Evolutionary conservation across 1,139 yeast genomes (phyloP), one percentile per base, ranked within the genome.

Genomic region (Suhomyces kunorum): DNA sequence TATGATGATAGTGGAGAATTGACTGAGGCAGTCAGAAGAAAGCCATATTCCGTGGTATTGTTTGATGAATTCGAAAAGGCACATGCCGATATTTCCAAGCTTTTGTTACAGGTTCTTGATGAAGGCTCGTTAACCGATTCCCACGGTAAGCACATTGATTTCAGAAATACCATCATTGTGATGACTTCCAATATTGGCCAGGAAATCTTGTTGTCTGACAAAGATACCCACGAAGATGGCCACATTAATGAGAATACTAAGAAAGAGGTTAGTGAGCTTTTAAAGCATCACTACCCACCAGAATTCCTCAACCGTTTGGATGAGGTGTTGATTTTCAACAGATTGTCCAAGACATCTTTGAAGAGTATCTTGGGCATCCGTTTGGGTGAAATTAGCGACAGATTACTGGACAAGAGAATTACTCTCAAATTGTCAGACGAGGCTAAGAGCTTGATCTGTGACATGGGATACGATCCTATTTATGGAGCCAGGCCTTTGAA

Each of bases 11-110:
- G 89, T 56, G 98, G 98, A 39, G 98, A 92, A 61, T 73, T 92
- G 48, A 92, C 98, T 1, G 98, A 92, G 62, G 96, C 96, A 3
- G 94, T 92, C 11, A 78, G 96, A 59, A 78, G 98, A 54, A 90
- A 88, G 56, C 98, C 98, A 13, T 92, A 92, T 53, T 77, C 97
- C 1, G 96, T 92, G 30, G 84, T 92, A 2, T 69, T 92, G 45
- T 92, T 92, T 62, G 98, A 92, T 64, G 98, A 92, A 64, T 87
- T 92, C 62, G 98, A 92, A 56, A 92, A 92, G 63, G 98, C 98
- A 0, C 98, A 92, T 59, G 86, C 90, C 5, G 98, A 92, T 63
- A 84, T 92, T 20, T 82, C 95, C 18, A 92, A 92, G 59, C 75
- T 92, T 34, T 68, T 92, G 42, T 68, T 92, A 42, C 98, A 92